These are phyloP conservation scores for Solanum virginianum DNA, from an alignment of 257 asterid genomes.

Conservation along the genomic window DNA sequence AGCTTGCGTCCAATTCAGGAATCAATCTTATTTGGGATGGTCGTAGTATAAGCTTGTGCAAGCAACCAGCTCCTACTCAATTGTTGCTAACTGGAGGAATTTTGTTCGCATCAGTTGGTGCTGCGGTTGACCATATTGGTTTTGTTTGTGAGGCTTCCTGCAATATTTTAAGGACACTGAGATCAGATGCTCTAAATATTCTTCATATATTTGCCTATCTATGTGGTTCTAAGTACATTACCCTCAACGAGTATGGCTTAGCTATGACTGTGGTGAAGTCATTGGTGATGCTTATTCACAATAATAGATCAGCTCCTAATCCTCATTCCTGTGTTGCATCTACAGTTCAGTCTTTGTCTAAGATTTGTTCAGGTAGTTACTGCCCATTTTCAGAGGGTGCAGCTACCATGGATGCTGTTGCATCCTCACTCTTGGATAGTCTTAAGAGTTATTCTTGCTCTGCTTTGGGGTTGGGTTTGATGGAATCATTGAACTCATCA, in stretches of 20 bases:
- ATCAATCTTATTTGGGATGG: slow-evolving; percentile 27
- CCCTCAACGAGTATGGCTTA: slow-evolving; percentile 30
- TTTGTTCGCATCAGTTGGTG: slow-evolving; percentile 63
- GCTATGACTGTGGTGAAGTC: slow-evolving; percentile 64
- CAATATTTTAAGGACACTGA: slow-evolving; percentile 38
- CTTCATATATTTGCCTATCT: slow-evolving; percentile 66
- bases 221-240: slow-evolving; percentile 57
- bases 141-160: slow-evolving; percentile 71
- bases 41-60: slow-evolving; percentile 20
- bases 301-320: slow-evolving; percentile 13
- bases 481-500: slow-evolving; percentile 7
- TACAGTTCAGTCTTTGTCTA: slow-evolving; percentile 10
- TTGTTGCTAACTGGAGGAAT: slow-evolving; percentile 50
- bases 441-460: slow-evolving; percentile 35
- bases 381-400: slow-evolving; percentile 69
- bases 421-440: slow-evolving; percentile 42
- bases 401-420: slow-evolving; percentile 38
- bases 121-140: slow-evolving; percentile 53
- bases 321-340: slow-evolving; percentile 10
- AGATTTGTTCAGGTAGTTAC: slow-evolving; percentile 23
- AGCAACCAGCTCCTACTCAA: slow-evolving; percentile 38
- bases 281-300: slow-evolving; percentile 56
- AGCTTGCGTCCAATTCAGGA: slow-evolving; percentile 14
- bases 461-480: slow-evolving; percentile 14
- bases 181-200: slow-evolving; percentile 33